These are phyloP conservation scores for Clarkia xantiana DNA, from an alignment of 345 rosid species.

Conservation along the genomic window DNA sequence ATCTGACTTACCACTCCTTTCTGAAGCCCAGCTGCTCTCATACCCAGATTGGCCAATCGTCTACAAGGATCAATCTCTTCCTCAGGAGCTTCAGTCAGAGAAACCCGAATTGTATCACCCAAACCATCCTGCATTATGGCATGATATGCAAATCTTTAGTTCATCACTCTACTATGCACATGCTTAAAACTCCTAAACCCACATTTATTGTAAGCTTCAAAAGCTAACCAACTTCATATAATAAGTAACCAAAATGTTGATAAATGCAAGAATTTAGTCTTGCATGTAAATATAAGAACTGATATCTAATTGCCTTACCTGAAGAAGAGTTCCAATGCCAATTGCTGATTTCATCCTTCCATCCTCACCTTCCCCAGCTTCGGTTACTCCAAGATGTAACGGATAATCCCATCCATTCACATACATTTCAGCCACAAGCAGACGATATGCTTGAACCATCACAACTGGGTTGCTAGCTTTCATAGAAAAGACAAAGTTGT, in stretches of 20 bases:
- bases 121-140: conserved; percentile 65
- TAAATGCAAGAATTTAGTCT: neutral
- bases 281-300: no score
- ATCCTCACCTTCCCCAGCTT: conserved; percentile 99
- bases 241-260: neutral
- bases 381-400: conserved; percentile 92
- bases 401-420: conserved; percentile 98
- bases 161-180: neutral
- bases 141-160: conserved; percentile 7
- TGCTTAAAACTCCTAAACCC: no score
- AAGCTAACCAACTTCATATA: neutral
- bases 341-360: conserved; percentile 99
- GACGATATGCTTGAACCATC: conserved; percentile 97
- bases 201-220: neutral
- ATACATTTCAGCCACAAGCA: conserved; percentile 91
- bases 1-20: conserved; percentile 72
- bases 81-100: conserved; percentile 90
- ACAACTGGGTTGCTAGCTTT: conserved; percentile 98
- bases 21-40: conserved; percentile 62
- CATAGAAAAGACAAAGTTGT: conserved; percentile 95
- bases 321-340: conserved; percentile 94
- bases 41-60: conserved; percentile 84
- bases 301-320: conserved; percentile 23
- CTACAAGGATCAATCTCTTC: conserved; percentile 95
- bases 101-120: conserved; percentile 96